Conservation (phyloP, 169 alveolate species). For the Cystoisospora suis region DNA sequence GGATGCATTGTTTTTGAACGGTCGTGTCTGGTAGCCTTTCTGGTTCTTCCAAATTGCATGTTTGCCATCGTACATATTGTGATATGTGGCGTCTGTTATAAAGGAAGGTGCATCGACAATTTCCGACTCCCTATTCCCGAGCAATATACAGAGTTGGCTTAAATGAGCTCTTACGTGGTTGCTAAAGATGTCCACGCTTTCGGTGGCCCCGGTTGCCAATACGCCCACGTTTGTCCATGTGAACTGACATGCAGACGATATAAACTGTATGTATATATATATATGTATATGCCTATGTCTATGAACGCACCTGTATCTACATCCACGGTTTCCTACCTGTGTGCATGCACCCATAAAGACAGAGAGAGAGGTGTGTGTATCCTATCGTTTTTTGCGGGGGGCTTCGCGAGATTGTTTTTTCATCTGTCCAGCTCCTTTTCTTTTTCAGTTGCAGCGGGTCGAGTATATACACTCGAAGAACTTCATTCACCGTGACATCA, state of each 20-base stretch:
- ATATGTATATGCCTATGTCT: too few species aligned
- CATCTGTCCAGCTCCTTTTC: not conserved
- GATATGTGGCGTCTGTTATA: too few species aligned
- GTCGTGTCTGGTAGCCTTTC: too few species aligned
- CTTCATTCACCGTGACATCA: slow-evolving; percentile 95
- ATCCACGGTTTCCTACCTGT: not conserved
- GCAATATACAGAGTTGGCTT: too few species aligned
- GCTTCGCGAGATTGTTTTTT: not conserved
- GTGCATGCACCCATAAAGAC: not conserved
- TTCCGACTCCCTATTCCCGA: too few species aligned
- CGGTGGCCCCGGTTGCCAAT: too few species aligned
- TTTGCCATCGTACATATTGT: too few species aligned
- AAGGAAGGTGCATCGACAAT: too few species aligned
- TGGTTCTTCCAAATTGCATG: too few species aligned
- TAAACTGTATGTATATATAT: not conserved
- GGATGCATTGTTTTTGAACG: too few species aligned
- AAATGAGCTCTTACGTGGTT: too few species aligned
- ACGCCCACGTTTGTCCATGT: not conserved
- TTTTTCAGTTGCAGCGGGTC: slow-evolving; percentile 84
- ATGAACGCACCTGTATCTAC: not conserved
- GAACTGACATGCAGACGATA: not conserved
- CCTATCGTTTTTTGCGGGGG: not conserved
- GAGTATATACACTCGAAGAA: slow-evolving; percentile 91
- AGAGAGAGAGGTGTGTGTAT: not conserved
- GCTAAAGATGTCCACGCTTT: too few species aligned